Base-by-base conservation (phyloP, 176 grass and related monocot species). In the Eragrostis nindensis region DNA sequence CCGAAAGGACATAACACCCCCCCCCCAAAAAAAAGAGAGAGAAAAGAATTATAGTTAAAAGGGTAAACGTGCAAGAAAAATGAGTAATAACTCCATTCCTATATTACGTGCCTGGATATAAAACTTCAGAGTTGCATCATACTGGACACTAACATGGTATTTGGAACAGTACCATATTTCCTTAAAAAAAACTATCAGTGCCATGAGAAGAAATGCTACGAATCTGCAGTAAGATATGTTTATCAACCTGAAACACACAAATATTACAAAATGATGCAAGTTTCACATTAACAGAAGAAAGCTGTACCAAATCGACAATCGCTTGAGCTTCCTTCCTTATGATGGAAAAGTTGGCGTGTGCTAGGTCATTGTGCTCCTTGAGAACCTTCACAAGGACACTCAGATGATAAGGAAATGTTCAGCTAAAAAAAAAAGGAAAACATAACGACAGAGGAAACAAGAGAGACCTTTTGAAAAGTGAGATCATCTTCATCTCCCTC, bases 321-420 rank as follows among this genome's bases (percentile, higher is more conserved):
- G 92, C 74, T 81, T 95, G 90, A 69, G 90, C 92, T 64, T 98
- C 95, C 83, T 93, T 95, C 84, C 84, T 93, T 91, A 98, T 86
- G 62, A 98, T 87, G 73, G 90, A 89, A 89, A 98, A 98, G 66
- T 95, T 98, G 54, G 86, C 75, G 24, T 47, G 77, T 36, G 79
- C 84, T 66, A 98, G 81, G 78, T 95, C 92, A 84, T 82, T 91
- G 61, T 98, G 90, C 73, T 98, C 95, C 88, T 89, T 98, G 36
- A 86, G 78, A 76, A 98, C 87, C 90, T 97, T 87, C 44, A 63
- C 40, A 61, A 76, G 41, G 29, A 65, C 66, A 84, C 61, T 19
- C n/a, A 3, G 54, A 87, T 5, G 1, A 86, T 89, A n/a, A 81
- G 19, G 18, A 29, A 74, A 84, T 65, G 25, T 39, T 76, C 36